phyloP scores from a whole-genome alignment of 208 protist genomes.

The Acanthamoeba culbertsoni region DNA sequence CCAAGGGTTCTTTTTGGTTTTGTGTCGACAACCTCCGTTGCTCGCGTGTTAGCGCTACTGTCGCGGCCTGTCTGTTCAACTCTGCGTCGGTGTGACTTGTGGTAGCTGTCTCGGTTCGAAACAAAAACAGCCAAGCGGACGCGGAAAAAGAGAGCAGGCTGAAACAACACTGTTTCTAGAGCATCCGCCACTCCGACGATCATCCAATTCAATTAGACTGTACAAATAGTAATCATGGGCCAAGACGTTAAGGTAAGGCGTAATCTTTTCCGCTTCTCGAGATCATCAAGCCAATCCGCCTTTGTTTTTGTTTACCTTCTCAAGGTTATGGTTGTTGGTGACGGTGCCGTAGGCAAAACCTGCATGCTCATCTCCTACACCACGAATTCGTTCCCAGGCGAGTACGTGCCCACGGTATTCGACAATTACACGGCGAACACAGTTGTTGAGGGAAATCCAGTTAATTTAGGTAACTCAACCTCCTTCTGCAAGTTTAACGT shows the following conservation, averaged over 20 bases:
- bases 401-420: constrained; percentile 66
- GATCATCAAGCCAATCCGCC: not conserved
- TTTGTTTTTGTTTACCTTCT: constrained; percentile 21
- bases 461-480: constrained; percentile 72
- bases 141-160: not conserved
- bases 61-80: constrained; percentile 3
- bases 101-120: not conserved
- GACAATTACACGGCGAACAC: constrained; percentile 84
- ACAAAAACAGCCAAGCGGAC: not conserved
- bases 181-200: not conserved
- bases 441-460: constrained; percentile 80
- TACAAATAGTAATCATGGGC: not conserved
- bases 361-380: constrained; percentile 53
- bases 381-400: constrained; percentile 64
- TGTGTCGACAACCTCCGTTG: too few species aligned
- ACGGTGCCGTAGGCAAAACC: constrained; percentile 62
- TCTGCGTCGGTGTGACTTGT: not conserved
- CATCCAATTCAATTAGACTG: not conserved
- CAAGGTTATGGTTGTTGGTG: constrained; percentile 76
- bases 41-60: too few species aligned
- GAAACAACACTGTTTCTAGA: not conserved
- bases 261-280: not conserved
- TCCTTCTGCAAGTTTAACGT: not conserved
- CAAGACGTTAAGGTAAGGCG: not conserved
- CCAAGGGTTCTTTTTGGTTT: too few species aligned